Base-by-base conservation (phyloP, 805 yeast genomes). In the Saccharomycopsis vini region DNA sequence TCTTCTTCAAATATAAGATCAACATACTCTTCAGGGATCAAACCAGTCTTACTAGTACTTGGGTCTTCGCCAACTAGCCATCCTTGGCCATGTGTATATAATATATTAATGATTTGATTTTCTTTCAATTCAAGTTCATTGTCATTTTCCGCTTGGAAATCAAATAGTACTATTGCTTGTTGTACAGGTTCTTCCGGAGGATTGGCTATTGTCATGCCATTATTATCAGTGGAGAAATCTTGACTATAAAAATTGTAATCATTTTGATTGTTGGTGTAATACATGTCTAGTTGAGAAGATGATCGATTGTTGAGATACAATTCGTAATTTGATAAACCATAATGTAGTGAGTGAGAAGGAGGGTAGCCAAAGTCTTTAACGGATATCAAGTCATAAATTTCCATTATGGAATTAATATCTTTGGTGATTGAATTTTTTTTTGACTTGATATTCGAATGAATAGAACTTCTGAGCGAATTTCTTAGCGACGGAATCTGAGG, bases 1-100 rank as follows among this genome's bases (percentile, higher is more conserved):
- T 53, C 58, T 9, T 57, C 66, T 13, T 60, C 62, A 15, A 52
- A 60, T 32, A 58, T 54, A 29, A 66, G 29, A 42, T 84, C 81
- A 24, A 92, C 96, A 56, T 89, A 92, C 55, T 85, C 96, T 56
- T 89, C 95, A 1, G 98, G 98, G 4, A 92, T 95, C 41, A 92
- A 72, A 2, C 98, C 98, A 10, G 94, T 84, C 50, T 79, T 82
- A 1, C 86, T 87, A 2, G 82, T 71, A 22, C 57, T 68, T 1
- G 85, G 81, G 55, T 87, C 88, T 47, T 71, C 71, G 1, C 89
- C 97, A 41, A 92, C 97, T 3, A 92, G 71, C 99, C 98, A 92
- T 5, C 99, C 99, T 60, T 90, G 97, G 21, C 97, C 97, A 60
- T 90, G 95, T 45, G 94, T 76, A 60, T 89, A 90, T 47, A 81